Base-by-base conservation (phyloP, 139 green algal genomes). In the Picochlorum sp. region DNA sequence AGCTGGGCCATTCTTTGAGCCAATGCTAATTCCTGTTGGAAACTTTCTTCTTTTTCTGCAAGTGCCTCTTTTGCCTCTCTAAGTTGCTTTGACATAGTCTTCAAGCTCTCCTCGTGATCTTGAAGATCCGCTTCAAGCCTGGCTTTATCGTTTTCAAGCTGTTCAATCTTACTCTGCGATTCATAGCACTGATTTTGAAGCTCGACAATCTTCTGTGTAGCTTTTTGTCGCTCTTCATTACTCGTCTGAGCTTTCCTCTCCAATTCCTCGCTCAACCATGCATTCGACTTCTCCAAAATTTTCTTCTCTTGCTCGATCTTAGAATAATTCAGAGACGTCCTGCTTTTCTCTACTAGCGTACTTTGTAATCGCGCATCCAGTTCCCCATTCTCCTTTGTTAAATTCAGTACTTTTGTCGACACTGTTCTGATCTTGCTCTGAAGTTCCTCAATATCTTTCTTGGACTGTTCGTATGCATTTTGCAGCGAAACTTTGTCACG, bases 281-380 rank as follows among this genome's bases (percentile, higher is more conserved):
- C 49, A 45, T 68, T 78, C 52, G 57, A 62, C 60, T 71, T 73
- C 67, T 83, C 65, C 44, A 85, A 49, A 21, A 79, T 74, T 45
- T 72, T 73, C 52, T 79, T 78, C 63, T 84, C 69, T 68, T 82
- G 77, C 49, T 70, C 65, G 52, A 84, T 37, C 30, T 67, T 66
- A 13, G 47, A 57, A 18, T 70, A 45, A 1, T 57, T 59, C 28
- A 75, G 54, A 34, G 57, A 20, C 10, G 67, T 30, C 9, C 76
- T 63, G 41, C 61, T 69, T 13, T 58, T 23, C 15, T 65, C 58
- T 3, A 64, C 76, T 63, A 69, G 45, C 13, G 76, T 68, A 56
- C 70, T 65, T 20, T 77, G 67, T 47, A 72, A 54, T 31, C 55
- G 41, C 1, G 68, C 72, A 44, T 80, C 76, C 45, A 80, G 47